Evolutionary conservation across 768 basidiomycete genomes (phyloP).

Genomic region (Boletus rubropictus): DNA sequence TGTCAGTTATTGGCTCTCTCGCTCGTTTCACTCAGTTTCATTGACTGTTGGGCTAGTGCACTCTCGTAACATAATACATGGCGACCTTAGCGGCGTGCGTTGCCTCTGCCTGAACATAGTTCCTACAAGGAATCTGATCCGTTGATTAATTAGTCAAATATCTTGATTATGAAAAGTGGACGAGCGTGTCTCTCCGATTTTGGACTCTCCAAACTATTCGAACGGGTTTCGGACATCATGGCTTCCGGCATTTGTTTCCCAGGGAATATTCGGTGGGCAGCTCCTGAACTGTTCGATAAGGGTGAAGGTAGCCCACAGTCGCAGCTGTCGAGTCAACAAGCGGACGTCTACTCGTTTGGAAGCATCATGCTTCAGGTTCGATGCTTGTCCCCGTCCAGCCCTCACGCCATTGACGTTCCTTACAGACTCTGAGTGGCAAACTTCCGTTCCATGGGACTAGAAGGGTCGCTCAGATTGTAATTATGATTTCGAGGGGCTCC

Average conservation of each 20-base stretch:
- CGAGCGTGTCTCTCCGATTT: conserved; percentile 28
- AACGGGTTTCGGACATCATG: conserved; percentile 6
- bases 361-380: conserved; percentile 27
- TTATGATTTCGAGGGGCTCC: conserved; percentile 13
- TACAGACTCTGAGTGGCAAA: conserved; percentile 22
- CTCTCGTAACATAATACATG: conserved; percentile 29
- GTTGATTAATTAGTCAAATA: conserved; percentile 13
- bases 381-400: background rate
- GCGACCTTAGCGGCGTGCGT: conserved; percentile 37
- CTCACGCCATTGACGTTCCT: background rate
- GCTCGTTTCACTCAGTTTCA: background rate
- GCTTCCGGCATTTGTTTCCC: conserved; percentile 8
- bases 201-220: conserved; percentile 23
- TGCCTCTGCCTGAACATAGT: background rate
- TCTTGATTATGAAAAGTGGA: conserved; percentile 13
- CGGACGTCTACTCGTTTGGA: conserved; percentile 29
- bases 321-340: conserved; percentile 9
- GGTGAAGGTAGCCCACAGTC: background rate
- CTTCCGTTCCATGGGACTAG: conserved; percentile 20
- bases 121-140: background rate
- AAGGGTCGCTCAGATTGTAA: conserved; percentile 21
- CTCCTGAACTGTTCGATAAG: conserved; percentile 21
- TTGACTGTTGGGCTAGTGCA: conserved; percentile 14
- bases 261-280: conserved; percentile 28
- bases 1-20: conserved; percentile 2